These are phyloP conservation scores for Penicillium ucsense DNA, from an alignment of 495 filamentous ascomycete species.

Conservation along the genomic window DNA sequence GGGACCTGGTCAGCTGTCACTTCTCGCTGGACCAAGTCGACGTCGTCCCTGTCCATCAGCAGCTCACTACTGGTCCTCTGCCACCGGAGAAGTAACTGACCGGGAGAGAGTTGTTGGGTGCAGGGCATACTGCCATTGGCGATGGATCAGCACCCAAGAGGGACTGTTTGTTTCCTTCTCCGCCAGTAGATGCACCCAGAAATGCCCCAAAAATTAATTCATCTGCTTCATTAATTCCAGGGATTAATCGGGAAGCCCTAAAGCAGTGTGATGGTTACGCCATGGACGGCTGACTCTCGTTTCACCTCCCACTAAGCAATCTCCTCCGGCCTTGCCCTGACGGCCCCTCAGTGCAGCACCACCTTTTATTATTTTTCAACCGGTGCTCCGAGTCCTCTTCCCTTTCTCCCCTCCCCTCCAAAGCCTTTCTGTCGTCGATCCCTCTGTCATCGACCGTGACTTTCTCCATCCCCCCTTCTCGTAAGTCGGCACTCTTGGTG, in stretches of 20 bases:
- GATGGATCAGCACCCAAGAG: too few relatives aligned
- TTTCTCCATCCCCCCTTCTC: background rate
- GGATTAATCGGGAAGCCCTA: constrained; percentile 15
- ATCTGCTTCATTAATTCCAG: background rate
- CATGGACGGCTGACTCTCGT: constrained; percentile 19
- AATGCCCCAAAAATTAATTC: too few relatives aligned
- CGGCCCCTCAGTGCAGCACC: constrained; percentile 1
- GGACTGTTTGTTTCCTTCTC: too few relatives aligned
- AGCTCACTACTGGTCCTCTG: too few relatives aligned
- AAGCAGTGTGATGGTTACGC: constrained; percentile 24
- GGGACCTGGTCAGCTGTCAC: too few relatives aligned
- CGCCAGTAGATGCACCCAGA: too few relatives aligned
- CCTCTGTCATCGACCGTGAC: background rate
- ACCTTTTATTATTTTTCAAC: constrained; percentile 1
- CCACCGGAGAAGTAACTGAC: too few relatives aligned
- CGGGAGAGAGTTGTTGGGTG: too few relatives aligned
- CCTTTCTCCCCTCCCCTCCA: background rate
- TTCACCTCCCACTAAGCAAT: constrained; percentile 15
- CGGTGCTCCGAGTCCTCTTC: background rate
- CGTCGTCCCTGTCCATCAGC: too few relatives aligned
- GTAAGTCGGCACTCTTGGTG: background rate
- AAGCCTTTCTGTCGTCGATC: background rate
- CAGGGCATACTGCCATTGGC: too few relatives aligned
- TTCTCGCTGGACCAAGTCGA: too few relatives aligned
- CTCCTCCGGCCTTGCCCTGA: constrained; percentile 10